Base-by-base conservation (phyloP, 768 basidiomycete genomes). In the Mycena floridula region DNA sequence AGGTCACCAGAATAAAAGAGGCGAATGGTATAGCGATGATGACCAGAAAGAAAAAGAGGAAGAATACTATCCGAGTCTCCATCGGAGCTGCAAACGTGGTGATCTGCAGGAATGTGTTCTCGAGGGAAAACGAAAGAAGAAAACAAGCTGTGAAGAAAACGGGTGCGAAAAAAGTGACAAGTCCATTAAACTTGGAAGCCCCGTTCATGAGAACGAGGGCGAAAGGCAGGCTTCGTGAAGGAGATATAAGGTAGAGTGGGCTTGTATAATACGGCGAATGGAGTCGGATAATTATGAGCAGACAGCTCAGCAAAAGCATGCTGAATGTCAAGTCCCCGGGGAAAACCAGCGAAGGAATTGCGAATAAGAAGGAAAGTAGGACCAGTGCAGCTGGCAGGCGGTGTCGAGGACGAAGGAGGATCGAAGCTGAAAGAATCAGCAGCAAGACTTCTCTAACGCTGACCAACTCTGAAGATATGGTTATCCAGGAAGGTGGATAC, bases 101-200 rank as follows among this genome's bases (percentile, higher is more conserved):
- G 30, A 43, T 40, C 25, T 51, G 37, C 28, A 51, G 48, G 41
- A 68, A 63, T 1, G 59, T 59, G 44, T 77, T 72, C 9, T 57
- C 57, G 18, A 82, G 56, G 0, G 81, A 74, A 18, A 66, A 52
- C 2, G 76, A 79, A 21, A 81, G 52, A 27, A 77, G 61, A 49
- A 64, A 66, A 15, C 64, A 53, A 7, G 70, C 58, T 3, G 76
- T 39, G 15, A 78, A 37, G n/a, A 74, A 51, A 2, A 68, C 61
- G 0, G 79, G 79, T 18, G 76, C 50, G 56, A 78, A 78, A 52
- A 76, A 76, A 6, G 68, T 36, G 3, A 69, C 32, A 4, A 69
- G 54, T 0, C 77, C 75, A 15, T 61, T 45, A 36, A 73, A 52
- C 25, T 58, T 57, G 2, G 56, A 55, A n/a, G 76, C 46, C 13